Evolutionary conservation across 495 filamentous ascomycete species (phyloP).

Genomic region (Aspergillus sclerotioniger): DNA sequence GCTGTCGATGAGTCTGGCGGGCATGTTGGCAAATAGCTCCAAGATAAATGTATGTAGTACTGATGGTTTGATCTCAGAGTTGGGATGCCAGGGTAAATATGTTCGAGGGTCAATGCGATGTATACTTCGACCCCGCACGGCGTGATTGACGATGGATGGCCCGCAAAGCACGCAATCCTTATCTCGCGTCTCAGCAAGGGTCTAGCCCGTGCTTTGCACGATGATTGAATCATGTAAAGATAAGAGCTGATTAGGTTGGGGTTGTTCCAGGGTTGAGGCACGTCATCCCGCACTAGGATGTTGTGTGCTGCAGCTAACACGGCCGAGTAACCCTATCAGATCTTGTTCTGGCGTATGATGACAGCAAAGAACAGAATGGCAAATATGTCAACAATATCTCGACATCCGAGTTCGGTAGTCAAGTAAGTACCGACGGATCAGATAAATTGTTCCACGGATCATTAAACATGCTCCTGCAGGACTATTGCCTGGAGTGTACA

Average conservation of each 20-base stretch:
- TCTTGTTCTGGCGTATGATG: conserved; percentile 2
- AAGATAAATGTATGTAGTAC: not conserved
- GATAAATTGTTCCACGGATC: conserved; percentile 1
- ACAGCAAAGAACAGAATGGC: conserved; percentile 2
- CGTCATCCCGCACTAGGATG: conserved; percentile 25
- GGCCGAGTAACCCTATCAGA: not conserved
- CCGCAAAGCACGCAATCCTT: conserved; percentile 37
- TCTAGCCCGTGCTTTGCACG: not conserved
- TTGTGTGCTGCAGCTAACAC: conserved; percentile 1
- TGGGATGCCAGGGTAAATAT: not conserved
- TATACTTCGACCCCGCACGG: not conserved
- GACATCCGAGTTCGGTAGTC: not conserved
- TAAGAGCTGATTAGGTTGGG: conserved; percentile 14
- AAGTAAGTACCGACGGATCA: not conserved
- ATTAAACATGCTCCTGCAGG: not conserved
- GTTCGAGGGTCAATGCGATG: not conserved
- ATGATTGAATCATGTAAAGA: conserved; percentile 22
- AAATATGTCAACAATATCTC: not conserved
- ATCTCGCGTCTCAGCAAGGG: not conserved
- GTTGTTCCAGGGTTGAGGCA: conserved; percentile 17
- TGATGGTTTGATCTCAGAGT: not conserved
- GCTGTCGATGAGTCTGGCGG: conserved; percentile 40
- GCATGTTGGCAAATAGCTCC: conserved; percentile 32
- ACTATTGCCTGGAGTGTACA: not conserved
- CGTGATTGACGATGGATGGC: not conserved